Evolutionary conservation across 176 grass and related monocot species (phyloP), one percentile per base, ranked within the genome.

Genomic region (Miscanthus lutarioriparius): DNA sequence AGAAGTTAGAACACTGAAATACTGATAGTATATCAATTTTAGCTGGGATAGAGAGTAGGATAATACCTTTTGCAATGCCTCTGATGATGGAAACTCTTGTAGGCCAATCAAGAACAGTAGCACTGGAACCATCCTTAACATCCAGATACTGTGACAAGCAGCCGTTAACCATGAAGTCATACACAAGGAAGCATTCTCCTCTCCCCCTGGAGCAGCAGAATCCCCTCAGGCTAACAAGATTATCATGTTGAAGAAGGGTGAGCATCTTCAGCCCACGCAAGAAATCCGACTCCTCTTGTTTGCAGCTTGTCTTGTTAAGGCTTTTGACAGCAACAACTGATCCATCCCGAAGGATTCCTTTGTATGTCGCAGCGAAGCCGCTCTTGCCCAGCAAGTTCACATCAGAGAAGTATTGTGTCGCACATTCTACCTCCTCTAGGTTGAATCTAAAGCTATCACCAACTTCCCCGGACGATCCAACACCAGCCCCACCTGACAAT

Each of bases 371-470:
- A 3, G 89, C 88, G 8, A 95, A 99, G 17, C 86, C 86, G 17
- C 96, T 96, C 75, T 96, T 99, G 10, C 96, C 93, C 3, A 99
- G 88, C 84, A 99, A 84, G 82, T 99, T 99, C 44, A 90, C 77
- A 80, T 99, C 96, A 0, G 93, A 99, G 33, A 99, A 99, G 79
- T 99, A 99, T 35, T 99, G 96, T 23, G 96, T 99, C 8, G 93
- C 96, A 22, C 88, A 99, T 64, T 99, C 96, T 0, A 99, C 93
- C 90, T 99, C 96, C 63, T 99, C 96, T 22, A 99, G 87, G 71
- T 99, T 99, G 87, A 96, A 99, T 69, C 89, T 82, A 16, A 95
- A 93, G 75, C 89, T 96, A 59, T 96, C 88, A 8, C 89, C 87
- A 1, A 96, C 82, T 74, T 99, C 89, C 13, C 90, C 72, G 0